These are phyloP conservation scores for Syzygium malaccense DNA, from an alignment of 441 rosid species.

Conservation along the genomic window DNA sequence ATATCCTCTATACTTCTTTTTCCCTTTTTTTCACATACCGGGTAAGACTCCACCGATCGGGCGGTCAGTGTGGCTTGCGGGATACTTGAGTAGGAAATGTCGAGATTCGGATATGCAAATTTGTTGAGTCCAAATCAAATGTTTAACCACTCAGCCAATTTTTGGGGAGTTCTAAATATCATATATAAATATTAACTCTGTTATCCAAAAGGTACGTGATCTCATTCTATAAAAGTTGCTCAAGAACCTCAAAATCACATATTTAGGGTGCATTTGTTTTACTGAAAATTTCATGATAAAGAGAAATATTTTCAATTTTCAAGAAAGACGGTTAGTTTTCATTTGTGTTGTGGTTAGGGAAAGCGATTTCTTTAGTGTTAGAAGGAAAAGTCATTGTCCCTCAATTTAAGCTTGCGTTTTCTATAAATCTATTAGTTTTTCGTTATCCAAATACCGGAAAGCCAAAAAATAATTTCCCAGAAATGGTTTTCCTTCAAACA, in stretches of 20 bases:
- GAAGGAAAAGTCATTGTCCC: no score
- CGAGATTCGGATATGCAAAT: neutral
- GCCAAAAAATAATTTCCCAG: no score
- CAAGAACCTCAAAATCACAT: accelerated
- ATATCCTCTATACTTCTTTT: neutral
- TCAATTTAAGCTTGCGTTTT: no score
- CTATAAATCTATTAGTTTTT: no score
- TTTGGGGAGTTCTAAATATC: neutral
- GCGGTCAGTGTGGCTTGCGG: accelerated
- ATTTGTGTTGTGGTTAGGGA: no score
- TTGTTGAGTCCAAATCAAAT: neutral
- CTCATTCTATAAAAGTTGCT: neutral
- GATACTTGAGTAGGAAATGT: accelerated
- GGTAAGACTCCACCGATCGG: neutral
- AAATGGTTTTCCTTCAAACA: no score
- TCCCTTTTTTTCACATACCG: neutral
- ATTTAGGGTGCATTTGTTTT: neutral
- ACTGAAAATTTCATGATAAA: no score
- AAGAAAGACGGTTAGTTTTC: no score
- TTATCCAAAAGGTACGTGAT: neutral
- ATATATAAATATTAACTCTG: neutral
- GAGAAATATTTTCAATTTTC: no score
- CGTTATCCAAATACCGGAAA: no score
- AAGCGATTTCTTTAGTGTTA: no score
- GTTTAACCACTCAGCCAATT: neutral